Base-by-base conservation (phyloP, 805 yeast species). In the Barnettozyma vustinii region DNA sequence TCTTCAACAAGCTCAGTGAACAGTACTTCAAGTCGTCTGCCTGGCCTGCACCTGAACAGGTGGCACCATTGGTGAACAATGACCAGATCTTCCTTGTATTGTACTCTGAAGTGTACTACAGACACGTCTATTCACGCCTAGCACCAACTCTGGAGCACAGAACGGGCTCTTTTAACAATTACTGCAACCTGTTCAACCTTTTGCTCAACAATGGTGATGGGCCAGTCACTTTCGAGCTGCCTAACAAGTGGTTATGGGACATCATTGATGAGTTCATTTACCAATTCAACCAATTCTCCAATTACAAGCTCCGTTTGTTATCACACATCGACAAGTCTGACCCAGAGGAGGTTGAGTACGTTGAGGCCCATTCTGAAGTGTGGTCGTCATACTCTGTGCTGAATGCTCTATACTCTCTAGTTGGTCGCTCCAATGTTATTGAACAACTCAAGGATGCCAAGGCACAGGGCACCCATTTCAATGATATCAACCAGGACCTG, bases 231-330 rank as follows among this genome's bases (percentile, higher is more conserved):
- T 66, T 75, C 50, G 79, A 74, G 56, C 59, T 75, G 43, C 79
- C 79, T 44, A 65, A 65, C 52, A 68, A 69, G 53, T 75, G 79
- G 79, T 63, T 72, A 21, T 75, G 79, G 79, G 79, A 75, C 48
- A 73, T 75, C 50, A 66, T 75, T 50, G 79, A 75, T 53, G 79
- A 75, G 60, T 75, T 75, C 59, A 74, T 75, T 58, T 75, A 75
- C 56, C 79, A 75, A 61, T 75, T 70, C 65, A 73, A 73, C 57
- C 66, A 69, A 54, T 75, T 72, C 50, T 65, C 74, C 44, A 58
- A 67, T 44, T 73, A 67, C 63, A 67, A 74, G 51, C 61, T 69
- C 27, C 66, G 72, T 48, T 59, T 66, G 41, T 57, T 69, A 37
- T n/a, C 32, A n/a, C 13, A n/a, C 18, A 65, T 63, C 51, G 57